Percentiles rank a stretch among this genome's conserved stretches.
These are phyloP conservation scores for Solanum habrochaites DNA, from an alignment of 257 asterid genomes.

Conservation along the genomic window DNA sequence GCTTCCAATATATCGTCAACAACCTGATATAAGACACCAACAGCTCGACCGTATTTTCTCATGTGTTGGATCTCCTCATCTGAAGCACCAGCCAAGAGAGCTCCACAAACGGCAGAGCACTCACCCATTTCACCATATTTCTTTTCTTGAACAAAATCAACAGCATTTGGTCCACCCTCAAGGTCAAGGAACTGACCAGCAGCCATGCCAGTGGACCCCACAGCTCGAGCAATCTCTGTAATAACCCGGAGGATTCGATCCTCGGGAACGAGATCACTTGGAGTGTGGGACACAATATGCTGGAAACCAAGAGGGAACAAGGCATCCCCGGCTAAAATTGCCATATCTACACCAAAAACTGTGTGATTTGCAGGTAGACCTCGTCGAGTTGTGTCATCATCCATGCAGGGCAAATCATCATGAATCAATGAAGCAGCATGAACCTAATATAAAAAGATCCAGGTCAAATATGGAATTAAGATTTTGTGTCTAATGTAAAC, in stretches of 20 bases:
- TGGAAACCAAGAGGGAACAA: slow-evolving; percentile 90
- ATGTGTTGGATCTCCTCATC: slow-evolving; percentile 65
- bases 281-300: slow-evolving; percentile 83
- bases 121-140: slow-evolving; percentile 92
- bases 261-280: slow-evolving; percentile 67
- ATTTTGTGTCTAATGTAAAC: neutral
- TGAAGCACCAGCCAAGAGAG: slow-evolving; percentile 75
- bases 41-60: slow-evolving; percentile 48
- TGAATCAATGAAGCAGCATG: slow-evolving; percentile 93
- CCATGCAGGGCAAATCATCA: slow-evolving; percentile 97
- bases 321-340: slow-evolving; percentile 92
- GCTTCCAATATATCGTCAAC: slow-evolving; percentile 58
- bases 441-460: slow-evolving; percentile 31
- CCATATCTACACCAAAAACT: slow-evolving; percentile 81
- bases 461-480: neutral
- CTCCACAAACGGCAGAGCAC: slow-evolving; percentile 97
- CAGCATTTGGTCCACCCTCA: slow-evolving; percentile 66
- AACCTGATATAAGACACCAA: slow-evolving; percentile 49
- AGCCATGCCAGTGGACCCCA: slow-evolving; percentile 97
- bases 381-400: slow-evolving; percentile 85
- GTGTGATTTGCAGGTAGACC: slow-evolving; percentile 92
- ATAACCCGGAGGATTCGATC: slow-evolving; percentile 51
- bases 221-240: slow-evolving; percentile 89
- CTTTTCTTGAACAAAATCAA: slow-evolving; percentile 72
- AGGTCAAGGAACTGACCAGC: slow-evolving; percentile 89